These are phyloP conservation scores for Backusella tarrabulga DNA, from an alignment of 192 early-diverging fungal species.

Conservation along the genomic window DNA sequence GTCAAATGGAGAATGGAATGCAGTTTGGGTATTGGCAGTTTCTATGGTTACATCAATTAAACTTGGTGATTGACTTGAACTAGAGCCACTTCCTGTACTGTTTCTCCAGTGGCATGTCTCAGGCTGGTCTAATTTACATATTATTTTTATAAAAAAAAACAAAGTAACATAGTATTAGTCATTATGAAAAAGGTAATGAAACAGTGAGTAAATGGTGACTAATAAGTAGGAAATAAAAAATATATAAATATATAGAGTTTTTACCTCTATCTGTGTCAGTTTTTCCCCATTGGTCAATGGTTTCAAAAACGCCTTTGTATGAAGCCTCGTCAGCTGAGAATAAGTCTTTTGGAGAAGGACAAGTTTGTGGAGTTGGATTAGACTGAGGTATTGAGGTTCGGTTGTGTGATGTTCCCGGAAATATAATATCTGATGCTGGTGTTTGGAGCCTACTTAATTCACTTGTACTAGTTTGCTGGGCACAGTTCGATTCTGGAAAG, in stretches of 20 bases:
- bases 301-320: background rate
- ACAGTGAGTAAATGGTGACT: background rate
- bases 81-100: background rate
- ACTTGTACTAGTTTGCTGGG: background rate
- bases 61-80: background rate
- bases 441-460: background rate
- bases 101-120: background rate
- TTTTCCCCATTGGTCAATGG: conserved; percentile 12
- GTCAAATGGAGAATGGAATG: background rate
- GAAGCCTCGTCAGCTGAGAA: background rate
- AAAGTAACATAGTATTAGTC: background rate
- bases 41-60: background rate
- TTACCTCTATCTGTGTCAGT: background rate
- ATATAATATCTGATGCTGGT: background rate
- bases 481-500: background rate
- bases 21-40: background rate
- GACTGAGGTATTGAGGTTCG: background rate
- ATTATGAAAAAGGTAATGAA: background rate
- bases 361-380: background rate
- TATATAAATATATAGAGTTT: background rate
- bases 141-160: background rate
- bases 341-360: background rate
- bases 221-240: background rate
- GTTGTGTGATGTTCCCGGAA: background rate
- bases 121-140: background rate